Percentiles rank a stretch among this genome's conserved stretches.
Conservation (phyloP, 169 alveolate genomes). For the Plasmodium billcollinsi region DNA sequence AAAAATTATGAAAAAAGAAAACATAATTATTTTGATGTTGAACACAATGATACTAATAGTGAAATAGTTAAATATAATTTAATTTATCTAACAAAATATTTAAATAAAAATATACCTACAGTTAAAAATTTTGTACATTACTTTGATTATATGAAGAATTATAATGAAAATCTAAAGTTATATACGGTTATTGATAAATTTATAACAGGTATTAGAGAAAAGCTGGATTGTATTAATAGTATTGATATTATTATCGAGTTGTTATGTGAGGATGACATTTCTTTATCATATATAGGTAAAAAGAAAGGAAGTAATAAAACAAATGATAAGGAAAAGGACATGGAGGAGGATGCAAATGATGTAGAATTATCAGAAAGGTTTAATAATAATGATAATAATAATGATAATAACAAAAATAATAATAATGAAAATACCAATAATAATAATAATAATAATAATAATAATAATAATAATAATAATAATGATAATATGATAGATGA, state of each 20-base stretch:
- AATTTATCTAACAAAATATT: constrained; percentile 53
- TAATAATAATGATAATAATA: background rate
- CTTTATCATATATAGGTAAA: background rate
- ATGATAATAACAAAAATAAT: background rate
- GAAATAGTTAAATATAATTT: constrained; percentile 68
- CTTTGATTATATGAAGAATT: constrained; percentile 70
- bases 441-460: background rate
- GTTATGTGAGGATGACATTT: constrained; percentile 44
- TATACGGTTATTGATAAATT: constrained; percentile 70
- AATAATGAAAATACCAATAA: constrained; percentile 2
- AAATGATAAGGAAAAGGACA: background rate
- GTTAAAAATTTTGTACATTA: constrained; percentile 77
- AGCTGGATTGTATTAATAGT: constrained; percentile 36
- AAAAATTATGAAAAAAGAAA: constrained; percentile 26
- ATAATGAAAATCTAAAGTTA: constrained; percentile 69
- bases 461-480: too few relatives aligned
- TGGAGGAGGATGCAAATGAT: background rate
- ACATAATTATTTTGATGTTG: constrained; percentile 60
- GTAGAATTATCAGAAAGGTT: too few relatives aligned
- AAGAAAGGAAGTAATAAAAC: background rate
- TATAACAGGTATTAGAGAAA: constrained; percentile 56
- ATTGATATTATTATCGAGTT: constrained; percentile 51
- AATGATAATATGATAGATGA: background rate
- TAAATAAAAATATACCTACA: constrained; percentile 63
- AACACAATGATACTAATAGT: constrained; percentile 39